phyloP scores from a whole-genome alignment of 1,139 yeast genomes.

The Candida smagusa region DNA sequence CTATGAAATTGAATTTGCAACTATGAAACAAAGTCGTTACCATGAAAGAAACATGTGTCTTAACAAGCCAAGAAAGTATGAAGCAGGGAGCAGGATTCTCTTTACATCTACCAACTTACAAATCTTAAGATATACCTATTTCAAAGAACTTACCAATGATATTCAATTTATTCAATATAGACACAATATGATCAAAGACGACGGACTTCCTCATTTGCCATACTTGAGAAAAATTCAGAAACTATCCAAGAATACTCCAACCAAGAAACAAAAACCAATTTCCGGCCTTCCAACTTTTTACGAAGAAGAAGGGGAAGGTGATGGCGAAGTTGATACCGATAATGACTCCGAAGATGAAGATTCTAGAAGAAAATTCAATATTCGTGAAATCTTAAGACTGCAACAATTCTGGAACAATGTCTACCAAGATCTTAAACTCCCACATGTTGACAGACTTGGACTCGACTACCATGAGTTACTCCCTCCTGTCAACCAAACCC shows the following conservation, averaged over 20 bases:
- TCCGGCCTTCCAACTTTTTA: constrained; percentile 5
- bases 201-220: constrained; percentile 15
- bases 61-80: constrained; percentile 14
- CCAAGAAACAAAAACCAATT: background rate
- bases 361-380: constrained; percentile 1
- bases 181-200: constrained; percentile 6
- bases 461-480: constrained; percentile 24
- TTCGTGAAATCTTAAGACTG: constrained; percentile 17
- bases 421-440: constrained; percentile 31
- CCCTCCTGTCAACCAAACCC: constrained; percentile 26
- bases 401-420: constrained; percentile 32
- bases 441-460: constrained; percentile 18
- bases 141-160: constrained; percentile 18
- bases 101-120: constrained; percentile 19
- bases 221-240: constrained; percentile 16
- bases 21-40: constrained; percentile 12
- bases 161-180: constrained; percentile 10
- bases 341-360: constrained; percentile 9
- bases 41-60: constrained; percentile 17
- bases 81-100: constrained; percentile 12
- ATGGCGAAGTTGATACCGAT: constrained; percentile 4
- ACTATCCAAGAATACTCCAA: constrained; percentile 4
- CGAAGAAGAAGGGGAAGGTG: constrained; percentile 6
- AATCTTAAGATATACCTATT: constrained; percentile 26
- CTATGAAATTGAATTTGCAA: constrained; percentile 15